Conservation (phyloP, 163 green algal genomes). For the Trebouxia gelatinosa region DNA sequence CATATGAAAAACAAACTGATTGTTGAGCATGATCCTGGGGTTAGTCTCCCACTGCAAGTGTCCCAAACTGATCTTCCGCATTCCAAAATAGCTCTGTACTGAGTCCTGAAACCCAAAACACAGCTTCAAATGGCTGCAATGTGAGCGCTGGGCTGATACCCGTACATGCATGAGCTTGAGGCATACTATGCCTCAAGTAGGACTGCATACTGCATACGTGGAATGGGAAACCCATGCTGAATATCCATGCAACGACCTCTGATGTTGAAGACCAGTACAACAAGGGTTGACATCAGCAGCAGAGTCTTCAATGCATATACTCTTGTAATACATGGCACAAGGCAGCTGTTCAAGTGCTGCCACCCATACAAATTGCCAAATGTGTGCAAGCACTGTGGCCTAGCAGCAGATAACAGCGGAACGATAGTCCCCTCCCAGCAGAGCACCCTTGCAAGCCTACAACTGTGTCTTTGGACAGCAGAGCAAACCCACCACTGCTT, state of each 20-base stretch:
- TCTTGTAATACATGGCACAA: too few relatives aligned
- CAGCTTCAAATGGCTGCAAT: background rate
- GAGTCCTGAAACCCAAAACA: background rate
- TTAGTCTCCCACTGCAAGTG: background rate
- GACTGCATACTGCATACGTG: background rate
- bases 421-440: too few relatives aligned
- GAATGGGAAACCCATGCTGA: background rate
- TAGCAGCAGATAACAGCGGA: too few relatives aligned
- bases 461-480: background rate
- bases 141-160: too few relatives aligned
- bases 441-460: too few relatives aligned
- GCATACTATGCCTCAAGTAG: background rate
- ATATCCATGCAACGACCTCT: background rate
- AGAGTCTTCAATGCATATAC: too few relatives aligned
- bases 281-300: too few relatives aligned
- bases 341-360: background rate
- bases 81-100: constrained; percentile 36
- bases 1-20: constrained; percentile 36
- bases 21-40: constrained; percentile 28
- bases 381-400: too few relatives aligned
- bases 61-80: constrained; percentile 36
- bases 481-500: background rate
- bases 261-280: background rate
- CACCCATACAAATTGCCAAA: too few relatives aligned
- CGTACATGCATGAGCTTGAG: background rate